phyloP scores from a whole-genome alignment of 1,139 yeast genomes.

The Candida buenavistaensis region DNA sequence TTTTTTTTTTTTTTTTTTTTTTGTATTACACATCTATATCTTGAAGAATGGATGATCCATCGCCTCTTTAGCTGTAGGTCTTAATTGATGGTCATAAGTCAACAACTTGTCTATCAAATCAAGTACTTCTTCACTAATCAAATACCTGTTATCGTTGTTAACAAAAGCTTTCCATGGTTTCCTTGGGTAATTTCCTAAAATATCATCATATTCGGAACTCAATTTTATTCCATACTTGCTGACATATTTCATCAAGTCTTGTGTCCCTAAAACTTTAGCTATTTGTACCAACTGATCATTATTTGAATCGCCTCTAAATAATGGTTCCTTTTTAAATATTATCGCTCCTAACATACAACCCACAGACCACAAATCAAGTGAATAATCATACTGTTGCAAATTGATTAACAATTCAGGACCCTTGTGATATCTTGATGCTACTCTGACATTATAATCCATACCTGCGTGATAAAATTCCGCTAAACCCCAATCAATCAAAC shows the following conservation, averaged over 20 bases:
- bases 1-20: neutral
- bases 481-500: constrained; percentile 82
- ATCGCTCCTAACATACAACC: constrained; percentile 83
- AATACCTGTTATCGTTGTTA: constrained; percentile 49
- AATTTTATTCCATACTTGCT: constrained; percentile 61
- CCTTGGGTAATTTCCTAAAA: constrained; percentile 63
- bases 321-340: constrained; percentile 73
- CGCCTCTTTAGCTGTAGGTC: constrained; percentile 76
- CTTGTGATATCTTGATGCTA: constrained; percentile 77
- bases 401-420: constrained; percentile 79
- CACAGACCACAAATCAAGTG: constrained; percentile 78
- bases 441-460: constrained; percentile 76
- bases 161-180: constrained; percentile 69
- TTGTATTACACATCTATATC: constrained; percentile 12
- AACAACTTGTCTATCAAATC: constrained; percentile 67
- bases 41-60: constrained; percentile 61
- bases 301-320: constrained; percentile 76
- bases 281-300: constrained; percentile 80
- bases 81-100: constrained; percentile 70
- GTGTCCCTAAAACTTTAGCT: constrained; percentile 75
- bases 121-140: constrained; percentile 61
- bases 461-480: constrained; percentile 83
- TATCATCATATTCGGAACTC: constrained; percentile 65
- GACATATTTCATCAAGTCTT: constrained; percentile 59
- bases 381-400: constrained; percentile 73